These are phyloP conservation scores for Bryum argenteum DNA, from an alignment of 225 moss, liverwort and hornwort genomes.

Conservation along the genomic window DNA sequence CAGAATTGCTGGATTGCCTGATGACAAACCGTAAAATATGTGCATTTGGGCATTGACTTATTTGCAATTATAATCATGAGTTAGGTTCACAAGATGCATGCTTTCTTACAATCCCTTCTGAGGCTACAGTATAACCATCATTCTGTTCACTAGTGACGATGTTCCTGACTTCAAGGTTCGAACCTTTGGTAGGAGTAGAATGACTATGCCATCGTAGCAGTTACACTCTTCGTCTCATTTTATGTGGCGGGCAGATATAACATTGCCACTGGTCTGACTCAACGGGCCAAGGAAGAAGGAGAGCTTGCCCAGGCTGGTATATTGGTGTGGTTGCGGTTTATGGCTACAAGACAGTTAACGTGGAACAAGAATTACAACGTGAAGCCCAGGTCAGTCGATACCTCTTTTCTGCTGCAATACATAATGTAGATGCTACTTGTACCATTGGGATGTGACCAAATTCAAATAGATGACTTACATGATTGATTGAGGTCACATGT, in stretches of 20 bases:
- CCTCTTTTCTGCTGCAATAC: background rate
- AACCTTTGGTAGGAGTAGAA: background rate
- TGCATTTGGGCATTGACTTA: background rate
- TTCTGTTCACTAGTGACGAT: conserved; percentile 11
- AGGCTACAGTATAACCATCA: conserved; percentile 3
- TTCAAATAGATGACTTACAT: background rate
- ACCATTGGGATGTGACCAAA: too few species aligned
- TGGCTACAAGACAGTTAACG: conserved; percentile 84
- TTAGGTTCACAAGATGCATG: background rate
- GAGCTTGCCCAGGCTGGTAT: conserved; percentile 85
- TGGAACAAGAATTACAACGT: conserved; percentile 98
- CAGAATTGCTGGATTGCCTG: background rate
- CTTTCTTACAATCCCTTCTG: conserved; percentile 4
- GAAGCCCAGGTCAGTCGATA: conserved; percentile 64
- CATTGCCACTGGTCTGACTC: conserved; percentile 71
- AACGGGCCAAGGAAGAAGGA: conserved; percentile 72
- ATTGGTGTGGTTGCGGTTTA: conserved; percentile 82
- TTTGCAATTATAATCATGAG: background rate
- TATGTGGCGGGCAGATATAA: conserved; percentile 61
- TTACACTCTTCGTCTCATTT: conserved; percentile 9
- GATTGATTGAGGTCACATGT: background rate
- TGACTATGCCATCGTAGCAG: conserved; percentile 10
- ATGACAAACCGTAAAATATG: background rate
- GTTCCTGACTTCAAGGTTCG: background rate
- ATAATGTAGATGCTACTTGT: background rate